Conservation (phyloP, 2,329 filamentous ascomycete genomes). For the Amphichorda felina region DNA sequence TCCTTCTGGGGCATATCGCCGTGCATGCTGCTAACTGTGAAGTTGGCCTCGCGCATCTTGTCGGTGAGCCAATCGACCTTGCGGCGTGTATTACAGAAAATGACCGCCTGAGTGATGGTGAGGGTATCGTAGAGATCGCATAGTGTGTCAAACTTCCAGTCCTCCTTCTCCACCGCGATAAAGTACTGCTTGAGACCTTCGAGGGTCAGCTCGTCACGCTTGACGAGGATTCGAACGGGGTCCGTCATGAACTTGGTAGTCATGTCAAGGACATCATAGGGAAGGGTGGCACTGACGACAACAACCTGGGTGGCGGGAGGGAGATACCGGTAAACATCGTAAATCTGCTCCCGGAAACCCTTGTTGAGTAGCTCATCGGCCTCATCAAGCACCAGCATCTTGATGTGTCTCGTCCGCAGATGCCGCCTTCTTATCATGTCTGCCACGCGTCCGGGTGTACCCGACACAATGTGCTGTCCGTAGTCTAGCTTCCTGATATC, state of each 20-base stretch:
- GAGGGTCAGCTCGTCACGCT: constrained; percentile 95
- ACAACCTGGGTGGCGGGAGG: constrained; percentile 97
- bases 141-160: constrained; percentile 99
- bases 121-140: constrained; percentile 98
- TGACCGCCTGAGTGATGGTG: constrained; percentile 97
- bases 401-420: constrained; percentile 47
- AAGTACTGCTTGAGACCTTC: constrained; percentile 99
- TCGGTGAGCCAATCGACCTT: constrained; percentile 99
- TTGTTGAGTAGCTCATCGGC: constrained; percentile 66
- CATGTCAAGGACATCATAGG: constrained; percentile 97
- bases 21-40: constrained; percentile 97
- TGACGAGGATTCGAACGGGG: constrained; percentile 89
- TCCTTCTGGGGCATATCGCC: constrained; percentile 99
- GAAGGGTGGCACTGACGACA: constrained; percentile 89
- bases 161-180: constrained; percentile 97
- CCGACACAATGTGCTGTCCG: constrained; percentile 93
- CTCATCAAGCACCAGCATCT: constrained; percentile 52
- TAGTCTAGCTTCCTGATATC: constrained; percentile 97
- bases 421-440: constrained; percentile 50
- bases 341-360: constrained; percentile 96
- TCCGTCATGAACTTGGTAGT: constrained; percentile 99
- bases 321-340: constrained; percentile 95
- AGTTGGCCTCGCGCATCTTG: constrained; percentile 98
- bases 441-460: constrained; percentile 85
- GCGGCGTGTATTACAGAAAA: constrained; percentile 97